phyloP scores from a whole-genome alignment of 768 basidiomycete genomes.

The Tricholoma flavovirens region DNA sequence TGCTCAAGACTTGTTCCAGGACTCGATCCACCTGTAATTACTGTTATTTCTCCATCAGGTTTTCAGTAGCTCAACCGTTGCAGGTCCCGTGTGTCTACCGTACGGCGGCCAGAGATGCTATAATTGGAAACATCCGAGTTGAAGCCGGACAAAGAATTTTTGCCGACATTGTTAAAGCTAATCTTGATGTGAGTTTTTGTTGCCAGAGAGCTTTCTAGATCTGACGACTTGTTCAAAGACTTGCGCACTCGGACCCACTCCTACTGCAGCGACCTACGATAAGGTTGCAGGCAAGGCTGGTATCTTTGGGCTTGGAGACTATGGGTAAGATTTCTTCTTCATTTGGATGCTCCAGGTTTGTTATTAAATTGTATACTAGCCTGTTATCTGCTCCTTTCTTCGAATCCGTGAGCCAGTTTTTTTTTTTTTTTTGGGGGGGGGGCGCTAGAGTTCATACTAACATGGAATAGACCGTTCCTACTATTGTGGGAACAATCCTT shows the following conservation, averaged over 20 bases:
- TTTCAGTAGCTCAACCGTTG: neutral
- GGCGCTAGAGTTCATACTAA: neutral
- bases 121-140: constrained; percentile 23
- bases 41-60: neutral
- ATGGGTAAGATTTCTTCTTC: constrained; percentile 21
- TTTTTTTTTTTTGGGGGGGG: no score
- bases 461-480: constrained; percentile 34
- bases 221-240: constrained; percentile 15
- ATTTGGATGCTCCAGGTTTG: constrained; percentile 1
- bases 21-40: constrained; percentile 28
- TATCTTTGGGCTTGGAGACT: constrained; percentile 27
- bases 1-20: constrained; percentile 15
- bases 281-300: constrained; percentile 18
- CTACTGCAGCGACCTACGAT: constrained; percentile 16
- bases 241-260: constrained; percentile 18
- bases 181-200: constrained; percentile 31
- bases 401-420: constrained; percentile 24
- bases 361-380: constrained; percentile 10
- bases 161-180: constrained; percentile 32
- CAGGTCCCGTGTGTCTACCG: constrained; percentile 39
- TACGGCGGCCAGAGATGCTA: constrained; percentile 24
- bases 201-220: neutral
- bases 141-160: constrained; percentile 27
- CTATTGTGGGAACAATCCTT: constrained; percentile 40
- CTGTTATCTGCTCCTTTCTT: constrained; percentile 35